Percentiles rank a stretch among this genome's conserved stretches.
Conservation (phyloP, 1,284 basidiomycete genomes). For the Microbotryomycetes sp. region DNA sequence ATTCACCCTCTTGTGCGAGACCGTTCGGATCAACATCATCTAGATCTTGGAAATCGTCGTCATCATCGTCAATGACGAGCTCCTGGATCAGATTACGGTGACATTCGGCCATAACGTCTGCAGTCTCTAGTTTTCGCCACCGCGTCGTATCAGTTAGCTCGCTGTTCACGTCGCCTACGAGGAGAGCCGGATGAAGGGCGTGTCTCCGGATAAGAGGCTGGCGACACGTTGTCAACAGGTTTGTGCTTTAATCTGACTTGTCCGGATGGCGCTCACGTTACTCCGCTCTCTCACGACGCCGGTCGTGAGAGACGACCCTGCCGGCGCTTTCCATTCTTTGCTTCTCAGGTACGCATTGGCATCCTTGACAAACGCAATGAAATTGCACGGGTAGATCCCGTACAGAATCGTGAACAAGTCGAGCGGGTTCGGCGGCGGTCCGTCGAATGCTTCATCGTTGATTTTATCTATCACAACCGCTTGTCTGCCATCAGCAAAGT, state of each 20-base stretch:
- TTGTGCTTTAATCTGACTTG: conserved; percentile 23
- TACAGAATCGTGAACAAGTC: conserved; percentile 64
- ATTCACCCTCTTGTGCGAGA: not conserved
- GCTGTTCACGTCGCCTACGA: conserved; percentile 55
- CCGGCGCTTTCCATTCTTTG: conserved; percentile 50
- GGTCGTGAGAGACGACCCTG: conserved; percentile 55
- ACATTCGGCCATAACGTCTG: conserved; percentile 62
- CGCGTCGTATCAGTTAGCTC: conserved; percentile 59
- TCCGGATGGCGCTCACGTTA: conserved; percentile 53
- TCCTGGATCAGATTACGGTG: conserved; percentile 20
- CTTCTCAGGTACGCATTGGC: conserved; percentile 58
- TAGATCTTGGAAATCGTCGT: not conserved
- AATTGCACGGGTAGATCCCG: conserved; percentile 79
- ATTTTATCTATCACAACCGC: not conserved
- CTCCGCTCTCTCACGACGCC: conserved; percentile 54
- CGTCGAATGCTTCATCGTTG: conserved; percentile 9
- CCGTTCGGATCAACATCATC: not conserved
- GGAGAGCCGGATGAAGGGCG: conserved; percentile 62
- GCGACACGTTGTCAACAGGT: not conserved
- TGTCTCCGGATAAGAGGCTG: conserved; percentile 64
- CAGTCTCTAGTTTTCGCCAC: conserved; percentile 59
- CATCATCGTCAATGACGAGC: not conserved
- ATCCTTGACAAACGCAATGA: conserved; percentile 61
- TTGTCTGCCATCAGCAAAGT: not conserved
- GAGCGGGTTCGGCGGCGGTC: conserved; percentile 32